A percentile compares a stretch with the other conserved stretches of the same genome.
phyloP scores from a whole-genome alignment of 331 rosid genomes.

The Malus hybrid region DNA sequence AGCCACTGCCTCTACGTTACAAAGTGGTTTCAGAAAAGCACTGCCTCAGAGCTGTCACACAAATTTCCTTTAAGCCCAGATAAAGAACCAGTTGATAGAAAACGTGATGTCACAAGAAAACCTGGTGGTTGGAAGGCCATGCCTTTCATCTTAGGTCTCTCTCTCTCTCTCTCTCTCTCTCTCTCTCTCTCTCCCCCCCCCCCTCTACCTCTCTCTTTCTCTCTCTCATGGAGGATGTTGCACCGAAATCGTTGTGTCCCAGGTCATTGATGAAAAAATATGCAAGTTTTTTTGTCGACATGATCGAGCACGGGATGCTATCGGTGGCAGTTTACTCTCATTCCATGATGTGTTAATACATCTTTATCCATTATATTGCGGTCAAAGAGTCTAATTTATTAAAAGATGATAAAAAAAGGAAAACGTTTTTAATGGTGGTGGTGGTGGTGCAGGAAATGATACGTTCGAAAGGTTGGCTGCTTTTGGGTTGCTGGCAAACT shows the following conservation, averaged over 20 bases:
- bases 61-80: constrained; percentile 10
- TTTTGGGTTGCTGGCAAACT: constrained; percentile 65
- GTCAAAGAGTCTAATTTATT: not conserved
- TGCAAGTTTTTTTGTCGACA: not conserved
- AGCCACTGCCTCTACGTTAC: not conserved
- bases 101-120: constrained; percentile 7
- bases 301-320: not conserved
- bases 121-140: constrained; percentile 79
- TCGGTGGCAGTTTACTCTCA: not conserved
- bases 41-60: not conserved
- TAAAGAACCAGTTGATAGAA: not conserved
- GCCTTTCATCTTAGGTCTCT: constrained; percentile 69
- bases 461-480: constrained; percentile 72
- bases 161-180: not conserved
- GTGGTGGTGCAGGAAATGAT: constrained; percentile 60
- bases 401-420: not conserved
- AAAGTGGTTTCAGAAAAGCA: not conserved
- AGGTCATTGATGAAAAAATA: not conserved
- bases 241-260: not conserved
- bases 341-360: not conserved
- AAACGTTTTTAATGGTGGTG: not conserved
- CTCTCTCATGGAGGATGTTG: not conserved
- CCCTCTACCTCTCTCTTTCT: too few relatives aligned
- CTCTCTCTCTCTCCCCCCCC: too few relatives aligned
- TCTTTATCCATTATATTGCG: not conserved